Percentiles rank a stretch among this genome's conserved stretches.
phyloP scores from a whole-genome alignment of 2,329 filamentous ascomycete species.

The Aspergillus sp. region DNA sequence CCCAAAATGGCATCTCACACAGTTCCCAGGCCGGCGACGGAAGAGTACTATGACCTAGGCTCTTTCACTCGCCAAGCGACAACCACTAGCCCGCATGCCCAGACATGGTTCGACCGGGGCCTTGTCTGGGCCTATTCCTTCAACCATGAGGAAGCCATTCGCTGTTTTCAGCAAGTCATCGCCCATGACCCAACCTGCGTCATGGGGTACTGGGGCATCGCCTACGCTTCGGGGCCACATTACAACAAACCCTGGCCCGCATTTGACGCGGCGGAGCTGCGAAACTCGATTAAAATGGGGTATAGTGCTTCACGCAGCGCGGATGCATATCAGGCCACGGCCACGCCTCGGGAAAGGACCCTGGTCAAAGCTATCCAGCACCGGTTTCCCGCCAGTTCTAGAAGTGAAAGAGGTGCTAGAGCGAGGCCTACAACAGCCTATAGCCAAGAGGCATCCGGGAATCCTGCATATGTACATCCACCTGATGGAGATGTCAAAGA shows the following conservation, averaged over 20 bases:
- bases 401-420: not conserved
- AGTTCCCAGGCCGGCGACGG: no score
- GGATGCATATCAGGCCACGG: constrained; percentile 24
- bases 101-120: constrained; percentile 27
- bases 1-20: no score
- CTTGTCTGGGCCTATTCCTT: constrained; percentile 29
- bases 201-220: constrained; percentile 34
- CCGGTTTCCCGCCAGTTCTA: constrained; percentile 49
- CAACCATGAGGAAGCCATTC: constrained; percentile 31
- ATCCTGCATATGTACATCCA: constrained; percentile 67
- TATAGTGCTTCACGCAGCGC: constrained; percentile 40
- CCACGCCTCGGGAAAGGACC: constrained; percentile 48
- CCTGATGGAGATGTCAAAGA: constrained; percentile 63
- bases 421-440: constrained; percentile 35
- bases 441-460: constrained; percentile 52
- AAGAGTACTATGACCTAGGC: constrained; percentile 24
- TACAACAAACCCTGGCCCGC: constrained; percentile 71
- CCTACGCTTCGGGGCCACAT: constrained; percentile 65
- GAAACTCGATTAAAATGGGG: constrained; percentile 39
- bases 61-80: constrained; percentile 25
- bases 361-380: constrained; percentile 54
- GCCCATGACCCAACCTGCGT: constrained; percentile 25
- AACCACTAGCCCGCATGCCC: constrained; percentile 17
- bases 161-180: constrained; percentile 30
- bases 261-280: constrained; percentile 55